These are phyloP conservation scores for Baorangia bicolor DNA, from an alignment of 768 basidiomycete genomes.

Conservation along the genomic window DNA sequence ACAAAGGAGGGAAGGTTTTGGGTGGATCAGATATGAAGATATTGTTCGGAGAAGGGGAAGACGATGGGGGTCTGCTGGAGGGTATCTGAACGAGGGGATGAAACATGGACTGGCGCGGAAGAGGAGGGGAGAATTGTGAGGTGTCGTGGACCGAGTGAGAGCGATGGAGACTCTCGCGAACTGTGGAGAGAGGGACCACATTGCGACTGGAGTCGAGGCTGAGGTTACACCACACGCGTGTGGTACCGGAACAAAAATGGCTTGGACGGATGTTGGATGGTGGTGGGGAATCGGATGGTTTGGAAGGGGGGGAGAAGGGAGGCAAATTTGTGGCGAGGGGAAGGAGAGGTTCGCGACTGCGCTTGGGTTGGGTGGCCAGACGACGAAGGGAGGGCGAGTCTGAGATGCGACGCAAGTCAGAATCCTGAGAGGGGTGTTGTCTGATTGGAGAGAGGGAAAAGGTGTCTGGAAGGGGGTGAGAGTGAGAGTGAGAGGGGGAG, in stretches of 20 bases:
- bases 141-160: conserved; percentile 14
- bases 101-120: conserved; percentile 12
- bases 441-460: conserved; percentile 42
- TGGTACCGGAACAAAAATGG: conserved; percentile 42
- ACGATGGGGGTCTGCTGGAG: conserved; percentile 22
- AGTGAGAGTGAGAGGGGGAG: conserved; percentile 31
- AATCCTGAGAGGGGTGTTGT: conserved; percentile 40
- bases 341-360: conserved; percentile 72
- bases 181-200: conserved; percentile 18
- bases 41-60: conserved; percentile 28
- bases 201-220: conserved; percentile 50
- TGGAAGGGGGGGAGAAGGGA: background rate
- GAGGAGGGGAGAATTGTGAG: conserved; percentile 6
- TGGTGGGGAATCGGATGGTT: background rate
- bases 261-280: background rate
- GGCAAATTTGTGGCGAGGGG: conserved; percentile 37
- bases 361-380: conserved; percentile 47
- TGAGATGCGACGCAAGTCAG: conserved; percentile 35
- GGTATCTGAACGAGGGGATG: conserved; percentile 28
- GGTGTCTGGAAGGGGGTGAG: conserved; percentile 29
- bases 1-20: conserved; percentile 32
- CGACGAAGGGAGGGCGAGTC: conserved; percentile 26
- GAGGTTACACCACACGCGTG: conserved; percentile 53
- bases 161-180: conserved; percentile 1
- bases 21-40: conserved; percentile 33